Conservation (phyloP, 2,329 filamentous ascomycete species). For the Kalmusia sp. region DNA sequence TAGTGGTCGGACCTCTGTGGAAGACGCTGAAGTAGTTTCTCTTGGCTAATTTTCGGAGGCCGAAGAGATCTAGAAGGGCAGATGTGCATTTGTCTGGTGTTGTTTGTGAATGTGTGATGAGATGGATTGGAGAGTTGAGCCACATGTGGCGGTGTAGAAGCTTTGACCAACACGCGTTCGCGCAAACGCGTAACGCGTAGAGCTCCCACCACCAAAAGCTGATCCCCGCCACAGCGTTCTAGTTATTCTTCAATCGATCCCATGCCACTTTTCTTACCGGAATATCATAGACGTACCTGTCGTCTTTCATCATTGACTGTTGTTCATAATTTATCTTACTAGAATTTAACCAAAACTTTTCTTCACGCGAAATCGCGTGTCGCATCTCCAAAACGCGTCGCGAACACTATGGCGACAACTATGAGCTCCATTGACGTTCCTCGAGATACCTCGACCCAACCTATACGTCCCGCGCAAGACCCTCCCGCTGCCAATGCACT, state of each 20-base stretch:
- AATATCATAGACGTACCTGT: no score
- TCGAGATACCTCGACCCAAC: background rate
- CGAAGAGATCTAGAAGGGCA: no score
- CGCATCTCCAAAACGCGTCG: background rate
- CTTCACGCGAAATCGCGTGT: background rate
- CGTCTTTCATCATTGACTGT: background rate
- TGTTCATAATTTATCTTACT: no score
- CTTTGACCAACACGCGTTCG: background rate
- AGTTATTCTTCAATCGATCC: background rate
- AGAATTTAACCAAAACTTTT: background rate
- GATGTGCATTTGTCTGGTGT: no score
- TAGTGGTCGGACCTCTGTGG: background rate
- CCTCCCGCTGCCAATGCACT: conserved; percentile 57
- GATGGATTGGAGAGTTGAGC: background rate
- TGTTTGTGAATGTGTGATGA: background rate
- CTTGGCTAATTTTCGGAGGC: background rate
- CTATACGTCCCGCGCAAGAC: background rate
- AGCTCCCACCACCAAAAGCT: conserved; percentile 7
- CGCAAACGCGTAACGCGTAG: conserved; percentile 1
- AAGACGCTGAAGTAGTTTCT: background rate
- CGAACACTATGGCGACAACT: background rate
- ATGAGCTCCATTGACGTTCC: background rate
- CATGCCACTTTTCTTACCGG: background rate
- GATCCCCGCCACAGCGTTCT: conserved; percentile 5
- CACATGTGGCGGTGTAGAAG: conserved; percentile 18